phyloP scores from a whole-genome alignment of 2,329 filamentous ascomycete species.

The Paracamarosporium sp. region DNA sequence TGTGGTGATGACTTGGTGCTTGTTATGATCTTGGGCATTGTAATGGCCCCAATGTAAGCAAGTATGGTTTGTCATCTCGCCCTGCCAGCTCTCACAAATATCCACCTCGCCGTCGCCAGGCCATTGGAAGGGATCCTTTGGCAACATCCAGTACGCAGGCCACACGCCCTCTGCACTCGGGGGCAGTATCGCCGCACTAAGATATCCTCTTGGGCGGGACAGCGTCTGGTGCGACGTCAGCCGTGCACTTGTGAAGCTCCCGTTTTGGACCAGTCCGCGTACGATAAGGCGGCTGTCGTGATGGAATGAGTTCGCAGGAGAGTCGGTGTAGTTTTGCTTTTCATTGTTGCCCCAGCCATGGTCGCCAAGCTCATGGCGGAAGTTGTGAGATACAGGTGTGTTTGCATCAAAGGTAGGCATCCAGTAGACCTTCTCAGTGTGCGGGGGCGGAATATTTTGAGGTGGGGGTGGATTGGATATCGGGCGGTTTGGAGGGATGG shows the following conservation, averaged over 20 bases:
- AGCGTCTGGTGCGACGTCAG: conserved; percentile 62
- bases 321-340: conserved; percentile 63
- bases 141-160: conserved; percentile 69
- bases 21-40: conserved; percentile 61
- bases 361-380: conserved; percentile 63
- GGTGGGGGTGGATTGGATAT: conserved; percentile 36
- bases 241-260: conserved; percentile 62
- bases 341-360: conserved; percentile 70
- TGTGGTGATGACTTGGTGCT: conserved; percentile 64
- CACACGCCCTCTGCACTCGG: conserved; percentile 65
- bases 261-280: conserved; percentile 55
- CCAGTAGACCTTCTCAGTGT: conserved; percentile 56
- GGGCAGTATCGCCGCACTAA: conserved; percentile 59
- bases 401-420: conserved; percentile 57
- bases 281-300: conserved; percentile 60
- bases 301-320: conserved; percentile 61
- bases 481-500: conserved; percentile 36
- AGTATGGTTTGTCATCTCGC: conserved; percentile 60
- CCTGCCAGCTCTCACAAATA: conserved; percentile 69
- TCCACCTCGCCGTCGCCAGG: conserved; percentile 67
- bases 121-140: conserved; percentile 65
- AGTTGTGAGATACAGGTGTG: conserved; percentile 58
- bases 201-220: conserved; percentile 57
- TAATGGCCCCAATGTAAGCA: conserved; percentile 67
- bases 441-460: conserved; percentile 32